phyloP scores from a whole-genome alignment of 1,284 basidiomycete genomes.

The Trichosporon sp. region DNA sequence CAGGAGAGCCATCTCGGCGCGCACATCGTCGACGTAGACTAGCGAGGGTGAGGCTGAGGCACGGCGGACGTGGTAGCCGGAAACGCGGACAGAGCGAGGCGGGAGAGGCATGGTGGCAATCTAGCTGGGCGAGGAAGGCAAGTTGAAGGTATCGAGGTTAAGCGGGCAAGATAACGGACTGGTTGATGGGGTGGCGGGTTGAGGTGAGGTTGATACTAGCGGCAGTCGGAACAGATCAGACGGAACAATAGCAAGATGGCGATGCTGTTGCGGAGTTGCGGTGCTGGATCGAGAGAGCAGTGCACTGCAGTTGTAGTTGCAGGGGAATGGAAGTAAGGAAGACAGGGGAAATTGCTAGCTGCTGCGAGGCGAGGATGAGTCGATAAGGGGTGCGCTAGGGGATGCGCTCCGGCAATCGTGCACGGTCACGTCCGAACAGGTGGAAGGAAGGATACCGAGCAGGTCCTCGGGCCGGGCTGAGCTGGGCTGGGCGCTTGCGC shows the following conservation, averaged over 20 bases:
- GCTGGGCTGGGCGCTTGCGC: background rate
- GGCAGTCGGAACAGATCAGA: no score
- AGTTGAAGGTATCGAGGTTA: background rate
- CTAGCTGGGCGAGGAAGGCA: no score
- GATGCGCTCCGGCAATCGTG: background rate
- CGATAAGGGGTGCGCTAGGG: background rate
- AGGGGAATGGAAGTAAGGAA: background rate
- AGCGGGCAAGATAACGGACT: background rate
- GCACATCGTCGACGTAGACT: conserved; percentile 27
- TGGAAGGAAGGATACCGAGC: background rate
- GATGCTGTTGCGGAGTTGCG: no score
- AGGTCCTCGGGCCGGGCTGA: background rate
- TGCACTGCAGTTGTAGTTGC: no score
- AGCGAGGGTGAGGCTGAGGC: conserved; percentile 19
- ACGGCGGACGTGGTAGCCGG: conserved; percentile 11
- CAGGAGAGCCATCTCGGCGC: conserved; percentile 33
- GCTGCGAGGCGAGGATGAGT: background rate
- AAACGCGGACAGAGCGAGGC: conserved; percentile 31
- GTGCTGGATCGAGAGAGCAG: no score
- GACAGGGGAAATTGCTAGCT: background rate
- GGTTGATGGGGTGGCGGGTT: background rate
- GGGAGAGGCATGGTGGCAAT: conserved; percentile 31
- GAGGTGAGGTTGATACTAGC: no score
- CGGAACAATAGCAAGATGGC: no score
- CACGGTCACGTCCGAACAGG: background rate